phyloP scores from a whole-genome alignment of 345 rosid species.

The Linum tenue region DNA sequence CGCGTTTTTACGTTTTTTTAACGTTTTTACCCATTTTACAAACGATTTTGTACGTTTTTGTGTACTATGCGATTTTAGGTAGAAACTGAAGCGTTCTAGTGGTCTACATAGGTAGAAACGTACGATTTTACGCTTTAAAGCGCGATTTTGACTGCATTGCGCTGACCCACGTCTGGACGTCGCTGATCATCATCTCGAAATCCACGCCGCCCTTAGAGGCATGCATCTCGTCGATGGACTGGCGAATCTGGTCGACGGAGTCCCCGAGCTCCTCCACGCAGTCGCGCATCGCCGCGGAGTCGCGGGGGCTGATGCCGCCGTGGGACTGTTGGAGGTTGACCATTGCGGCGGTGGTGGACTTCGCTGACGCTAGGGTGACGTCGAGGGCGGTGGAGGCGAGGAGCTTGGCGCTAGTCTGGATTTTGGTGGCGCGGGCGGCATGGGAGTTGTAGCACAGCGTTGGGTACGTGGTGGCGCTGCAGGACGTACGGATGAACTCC shows the following conservation, averaged over 20 bases:
- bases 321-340: slow-evolving; percentile 16
- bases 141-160: too few species aligned
- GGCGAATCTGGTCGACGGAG: slow-evolving; percentile 27
- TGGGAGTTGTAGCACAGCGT: slow-evolving; percentile 21
- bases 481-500: slow-evolving; percentile 11
- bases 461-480: slow-evolving; percentile 26
- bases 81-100: too few species aligned
- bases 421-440: slow-evolving; percentile 14
- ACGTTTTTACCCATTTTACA: too few species aligned
- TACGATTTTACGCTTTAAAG: too few species aligned
- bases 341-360: slow-evolving; percentile 15
- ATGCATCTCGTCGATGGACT: slow-evolving; percentile 26
- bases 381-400: slow-evolving; percentile 33
- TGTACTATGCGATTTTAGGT: too few species aligned
- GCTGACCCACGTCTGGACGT: slow-evolving; percentile 51
- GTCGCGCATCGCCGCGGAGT: slow-evolving; percentile 28
- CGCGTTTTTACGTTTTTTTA: too few species aligned
- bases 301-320: slow-evolving; percentile 19
- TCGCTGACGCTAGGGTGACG: slow-evolving; percentile 28
- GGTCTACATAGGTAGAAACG: too few species aligned
- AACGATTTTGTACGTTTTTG: too few species aligned
- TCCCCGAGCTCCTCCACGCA: slow-evolving; percentile 31
- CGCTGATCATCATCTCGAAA: slow-evolving; percentile 29
- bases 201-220: slow-evolving; percentile 8
- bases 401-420: slow-evolving; percentile 17